phyloP scores from a whole-genome alignment of 202 grass and related monocot species.

The Carex arenaria region DNA sequence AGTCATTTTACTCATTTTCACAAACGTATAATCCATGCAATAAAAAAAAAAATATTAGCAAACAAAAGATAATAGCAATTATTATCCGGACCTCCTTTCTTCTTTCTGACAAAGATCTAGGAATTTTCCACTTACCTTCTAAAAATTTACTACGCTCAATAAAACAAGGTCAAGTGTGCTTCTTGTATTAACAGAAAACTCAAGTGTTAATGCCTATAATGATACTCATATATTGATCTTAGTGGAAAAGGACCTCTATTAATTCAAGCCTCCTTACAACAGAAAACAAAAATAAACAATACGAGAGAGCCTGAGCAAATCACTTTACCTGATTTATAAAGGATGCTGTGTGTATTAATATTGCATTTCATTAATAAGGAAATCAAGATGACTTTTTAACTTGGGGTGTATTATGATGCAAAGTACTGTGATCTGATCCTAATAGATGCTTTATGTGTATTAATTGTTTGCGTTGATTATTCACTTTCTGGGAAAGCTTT shows the following conservation, averaged over 20 bases:
- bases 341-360: neutral
- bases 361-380: neutral
- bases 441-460: neutral
- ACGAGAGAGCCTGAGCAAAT: too few relatives aligned
- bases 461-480: neutral
- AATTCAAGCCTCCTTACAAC: too few relatives aligned
- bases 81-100: too few relatives aligned
- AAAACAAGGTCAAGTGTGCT: neutral
- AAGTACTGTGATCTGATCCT: neutral
- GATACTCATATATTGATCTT: too few relatives aligned
- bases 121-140: neutral
- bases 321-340: neutral
- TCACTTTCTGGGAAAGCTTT: neutral
- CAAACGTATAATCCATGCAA: too few relatives aligned
- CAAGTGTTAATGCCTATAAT: too few relatives aligned
- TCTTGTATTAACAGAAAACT: neutral
- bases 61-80: neutral
- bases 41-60: too few relatives aligned
- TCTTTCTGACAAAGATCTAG: neutral
- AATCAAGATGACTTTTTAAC: neutral
- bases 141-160: neutral
- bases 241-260: too few relatives aligned
- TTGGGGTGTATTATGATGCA: neutral
- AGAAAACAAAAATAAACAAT: too few relatives aligned
- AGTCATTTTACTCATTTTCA: too few relatives aligned